phyloP scores from a whole-genome alignment of 139 green algal species.

The Coelastrella sp. region DNA sequence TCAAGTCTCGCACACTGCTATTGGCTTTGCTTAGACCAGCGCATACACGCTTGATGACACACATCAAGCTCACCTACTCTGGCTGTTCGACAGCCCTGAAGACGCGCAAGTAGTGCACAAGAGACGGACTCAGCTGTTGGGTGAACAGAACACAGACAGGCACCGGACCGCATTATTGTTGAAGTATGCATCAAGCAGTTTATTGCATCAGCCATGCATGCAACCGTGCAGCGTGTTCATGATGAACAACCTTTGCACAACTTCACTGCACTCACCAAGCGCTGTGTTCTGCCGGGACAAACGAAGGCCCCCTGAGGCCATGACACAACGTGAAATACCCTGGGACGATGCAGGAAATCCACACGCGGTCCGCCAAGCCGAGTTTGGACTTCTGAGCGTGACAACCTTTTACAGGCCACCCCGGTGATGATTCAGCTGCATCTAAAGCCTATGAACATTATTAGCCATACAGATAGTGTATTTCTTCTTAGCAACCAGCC shows the following conservation, averaged over 20 bases:
- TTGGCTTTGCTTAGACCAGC: too few relatives aligned
- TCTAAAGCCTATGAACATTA: background rate
- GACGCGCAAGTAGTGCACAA: too few relatives aligned
- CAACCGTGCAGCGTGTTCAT: background rate
- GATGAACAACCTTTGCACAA: conserved; percentile 5
- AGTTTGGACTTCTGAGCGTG: background rate
- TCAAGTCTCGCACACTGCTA: too few relatives aligned
- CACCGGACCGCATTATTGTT: background rate
- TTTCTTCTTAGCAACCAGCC: background rate
- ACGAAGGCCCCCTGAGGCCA: background rate
- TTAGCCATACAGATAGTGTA: background rate
- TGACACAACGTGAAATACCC: background rate
- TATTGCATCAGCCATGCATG: background rate
- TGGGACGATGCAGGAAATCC: background rate
- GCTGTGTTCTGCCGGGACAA: conserved; percentile 7
- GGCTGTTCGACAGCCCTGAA: too few relatives aligned
- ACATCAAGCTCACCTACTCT: too few relatives aligned
- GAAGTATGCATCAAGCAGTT: background rate
- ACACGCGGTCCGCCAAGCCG: background rate
- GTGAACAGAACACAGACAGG: too few relatives aligned
- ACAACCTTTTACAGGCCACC: background rate
- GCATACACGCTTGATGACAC: too few relatives aligned
- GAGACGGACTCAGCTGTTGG: too few relatives aligned
- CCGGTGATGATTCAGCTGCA: background rate
- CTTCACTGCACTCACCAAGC: conserved; percentile 10